Base-by-base conservation (phyloP, 768 basidiomycete species). In the Tricholoma hemisulphureum region DNA sequence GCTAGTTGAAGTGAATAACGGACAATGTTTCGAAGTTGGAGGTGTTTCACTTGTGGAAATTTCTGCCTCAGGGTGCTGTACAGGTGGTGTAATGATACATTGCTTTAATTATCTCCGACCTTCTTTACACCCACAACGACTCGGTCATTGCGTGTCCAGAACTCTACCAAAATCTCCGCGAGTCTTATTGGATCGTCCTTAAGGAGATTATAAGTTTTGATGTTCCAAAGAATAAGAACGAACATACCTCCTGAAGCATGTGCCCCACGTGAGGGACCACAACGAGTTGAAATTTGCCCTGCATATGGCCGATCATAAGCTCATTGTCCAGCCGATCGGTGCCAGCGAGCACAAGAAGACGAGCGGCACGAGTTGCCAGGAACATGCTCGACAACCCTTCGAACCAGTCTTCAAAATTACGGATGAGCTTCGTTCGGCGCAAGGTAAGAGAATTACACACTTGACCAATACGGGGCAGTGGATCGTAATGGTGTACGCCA, bases 231-330 rank as follows among this genome's bases (percentile, higher is more conserved):
- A 61, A 53, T 35, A 29, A 43, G 8, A 32, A 43, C 28, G 11
- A 7, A 68, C 83, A 45, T 55, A 93, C 94, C 80, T 98, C 96
- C 46, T 98, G 96, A 21, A 99, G 69, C 77, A 97, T 91, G 67
- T 99, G 97, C 0, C 97, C 96, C 1, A 93, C 92, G 31, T 87
- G 85, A 8, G 85, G 83, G 58, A 96, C 81, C 34, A 99, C 93
- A 21, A 83, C 87, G 70, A 98, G 81, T 73, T 98, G 96, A 73
- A 98, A 99, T 70, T 97, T 98, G 66, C 88, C 92, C 69, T 88
- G 93, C 93, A 96, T 95, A 68, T 95, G 93, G 1, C 90, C 97
- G 51, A 98, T 94, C 89, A 96, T 97, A 46, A 99, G 80, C 63
- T 93, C 87, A 63, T 85, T 89, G 67, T 99, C 97, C 4, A 98